Evolutionary conservation across 805 yeast genomes (phyloP).

Genomic region (Pichia paraexigua): DNA sequence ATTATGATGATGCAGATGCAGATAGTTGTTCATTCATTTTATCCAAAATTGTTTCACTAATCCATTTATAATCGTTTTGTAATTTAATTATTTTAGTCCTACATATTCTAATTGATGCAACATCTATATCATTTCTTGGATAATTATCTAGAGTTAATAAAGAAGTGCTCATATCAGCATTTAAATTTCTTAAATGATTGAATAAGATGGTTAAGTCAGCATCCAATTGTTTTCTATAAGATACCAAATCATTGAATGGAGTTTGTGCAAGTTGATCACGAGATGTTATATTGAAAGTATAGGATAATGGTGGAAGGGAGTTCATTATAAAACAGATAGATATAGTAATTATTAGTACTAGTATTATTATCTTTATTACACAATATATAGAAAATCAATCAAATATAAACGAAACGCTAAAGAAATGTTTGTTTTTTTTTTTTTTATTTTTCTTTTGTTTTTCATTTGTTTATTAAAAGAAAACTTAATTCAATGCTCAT

Average conservation of each 20-base stretch:
- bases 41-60: conserved; percentile 40
- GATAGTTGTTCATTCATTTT: conserved; percentile 34
- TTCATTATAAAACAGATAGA: too few relatives aligned
- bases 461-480: too few relatives aligned
- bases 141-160: conserved; percentile 69
- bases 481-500: not conserved
- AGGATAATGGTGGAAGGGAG: not conserved
- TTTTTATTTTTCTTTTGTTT: too few relatives aligned
- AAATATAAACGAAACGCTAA: not conserved
- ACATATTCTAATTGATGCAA: conserved; percentile 54
- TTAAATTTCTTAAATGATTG: conserved; percentile 29
- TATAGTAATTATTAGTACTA: too few relatives aligned
- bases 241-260: conserved; percentile 1
- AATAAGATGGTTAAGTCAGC: conserved; percentile 33
- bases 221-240: conserved; percentile 28
- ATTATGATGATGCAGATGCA: not conserved
- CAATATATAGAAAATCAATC: too few relatives aligned
- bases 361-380: too few relatives aligned
- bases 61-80: conserved; percentile 55
- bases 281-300: not conserved
- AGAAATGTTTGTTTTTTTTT: not conserved
- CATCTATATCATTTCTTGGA: conserved; percentile 80
- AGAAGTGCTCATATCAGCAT: conserved; percentile 51
- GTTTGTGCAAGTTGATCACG: conserved; percentile 1
- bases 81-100: conserved; percentile 59